Evolutionary conservation across 805 yeast genomes (phyloP).

Genomic region (Yarrowia sp.): DNA sequence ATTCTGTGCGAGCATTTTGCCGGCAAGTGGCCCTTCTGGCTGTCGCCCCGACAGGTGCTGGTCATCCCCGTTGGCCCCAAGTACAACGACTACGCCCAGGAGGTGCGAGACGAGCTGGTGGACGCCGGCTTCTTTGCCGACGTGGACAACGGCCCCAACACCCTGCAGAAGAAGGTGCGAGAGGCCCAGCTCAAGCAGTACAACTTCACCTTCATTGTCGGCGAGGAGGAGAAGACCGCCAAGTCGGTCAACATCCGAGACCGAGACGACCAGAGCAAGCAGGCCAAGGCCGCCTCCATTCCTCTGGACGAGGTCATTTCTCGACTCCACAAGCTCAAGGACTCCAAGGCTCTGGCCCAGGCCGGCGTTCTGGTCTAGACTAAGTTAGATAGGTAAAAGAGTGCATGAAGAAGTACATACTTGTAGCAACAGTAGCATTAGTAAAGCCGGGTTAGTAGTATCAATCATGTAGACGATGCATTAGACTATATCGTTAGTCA

Average conservation of each 20-base stretch:
- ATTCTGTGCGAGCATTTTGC: constrained; percentile 97
- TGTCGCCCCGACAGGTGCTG: constrained; percentile 97
- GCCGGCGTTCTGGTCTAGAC: constrained; percentile 20
- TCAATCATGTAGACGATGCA: too few species aligned
- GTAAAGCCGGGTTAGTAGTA: too few species aligned
- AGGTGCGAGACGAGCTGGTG: constrained; percentile 68
- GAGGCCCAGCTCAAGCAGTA: constrained; percentile 93
- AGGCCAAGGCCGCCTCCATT: constrained; percentile 85
- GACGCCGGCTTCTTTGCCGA: constrained; percentile 87
- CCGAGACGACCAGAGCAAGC: constrained; percentile 88
- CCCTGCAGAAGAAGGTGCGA: constrained; percentile 97
- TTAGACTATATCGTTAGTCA: too few species aligned
- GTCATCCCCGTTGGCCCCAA: constrained; percentile 97
- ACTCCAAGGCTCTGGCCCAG: constrained; percentile 52
- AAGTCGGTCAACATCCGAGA: constrained; percentile 92
- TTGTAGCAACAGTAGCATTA: too few species aligned
- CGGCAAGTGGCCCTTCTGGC: constrained; percentile 99
- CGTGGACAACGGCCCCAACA: constrained; percentile 91
- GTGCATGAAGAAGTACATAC: too few species aligned
- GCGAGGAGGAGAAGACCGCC: constrained; percentile 87
- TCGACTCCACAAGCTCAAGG: constrained; percentile 72
- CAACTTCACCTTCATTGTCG: constrained; percentile 96
- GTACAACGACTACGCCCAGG: constrained; percentile 87
- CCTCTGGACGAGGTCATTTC: constrained; percentile 72
- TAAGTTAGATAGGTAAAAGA: not conserved